These are phyloP conservation scores for Nothopassalora personata DNA, from an alignment of 2,329 filamentous ascomycete genomes.

Conservation along the genomic window DNA sequence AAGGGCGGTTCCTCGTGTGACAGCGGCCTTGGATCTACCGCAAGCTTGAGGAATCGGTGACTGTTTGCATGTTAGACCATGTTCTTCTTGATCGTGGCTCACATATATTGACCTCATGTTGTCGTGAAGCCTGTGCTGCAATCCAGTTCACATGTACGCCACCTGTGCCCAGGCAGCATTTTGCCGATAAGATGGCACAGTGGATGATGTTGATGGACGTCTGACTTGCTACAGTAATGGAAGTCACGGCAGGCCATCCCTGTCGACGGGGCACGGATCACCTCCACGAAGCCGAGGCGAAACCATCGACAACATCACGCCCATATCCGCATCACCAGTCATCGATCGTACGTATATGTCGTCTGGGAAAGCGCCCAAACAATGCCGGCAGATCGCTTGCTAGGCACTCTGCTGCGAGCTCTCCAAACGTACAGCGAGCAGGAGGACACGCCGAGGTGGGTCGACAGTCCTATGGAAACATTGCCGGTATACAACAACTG, in stretches of 20 bases:
- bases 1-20: constrained; percentile 67
- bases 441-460: constrained; percentile 56
- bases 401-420: constrained; percentile 61
- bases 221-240: background rate
- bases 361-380: background rate
- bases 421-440: constrained; percentile 54
- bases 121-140: background rate
- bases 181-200: background rate
- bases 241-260: background rate
- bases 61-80: constrained; percentile 3
- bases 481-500: constrained; percentile 5
- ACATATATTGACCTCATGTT: constrained; percentile 6
- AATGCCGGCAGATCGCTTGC: constrained; percentile 63
- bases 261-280: background rate
- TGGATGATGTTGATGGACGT: background rate
- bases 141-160: too few species aligned
- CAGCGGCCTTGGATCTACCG: constrained; percentile 44
- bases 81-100: background rate
- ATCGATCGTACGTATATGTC: background rate
- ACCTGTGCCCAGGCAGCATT: background rate
- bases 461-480: background rate
- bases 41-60: constrained; percentile 41
- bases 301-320: background rate
- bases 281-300: constrained; percentile 1
- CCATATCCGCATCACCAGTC: background rate